Evolutionary conservation across 2,329 filamentous ascomycete species (phyloP).

Genomic region (Nigrospora oryzae): DNA sequence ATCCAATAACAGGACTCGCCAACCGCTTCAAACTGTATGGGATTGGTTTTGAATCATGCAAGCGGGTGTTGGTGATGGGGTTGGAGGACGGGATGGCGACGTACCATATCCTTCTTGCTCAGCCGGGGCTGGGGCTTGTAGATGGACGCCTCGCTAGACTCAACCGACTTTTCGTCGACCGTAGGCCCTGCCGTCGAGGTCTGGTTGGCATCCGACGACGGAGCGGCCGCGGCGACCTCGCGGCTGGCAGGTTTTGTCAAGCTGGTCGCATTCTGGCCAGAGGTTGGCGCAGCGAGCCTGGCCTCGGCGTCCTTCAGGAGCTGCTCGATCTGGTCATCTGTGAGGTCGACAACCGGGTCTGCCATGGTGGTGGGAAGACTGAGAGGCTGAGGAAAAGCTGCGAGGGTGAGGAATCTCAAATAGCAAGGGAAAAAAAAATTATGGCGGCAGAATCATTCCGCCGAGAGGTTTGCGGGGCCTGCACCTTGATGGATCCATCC

Average conservation of each 20-base stretch:
- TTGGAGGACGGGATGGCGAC: constrained; percentile 5
- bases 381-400: too few relatives aligned
- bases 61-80: constrained; percentile 9
- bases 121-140: constrained; percentile 16
- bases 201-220: not conserved
- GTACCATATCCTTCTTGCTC: constrained; percentile 21
- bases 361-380: constrained; percentile 10
- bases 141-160: constrained; percentile 14
- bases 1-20: constrained; percentile 69
- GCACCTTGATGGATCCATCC: too few relatives aligned
- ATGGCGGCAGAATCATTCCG: too few relatives aligned
- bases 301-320: constrained; percentile 56
- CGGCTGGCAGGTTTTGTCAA: constrained; percentile 19
- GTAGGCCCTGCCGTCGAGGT: not conserved
- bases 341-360: constrained; percentile 34
- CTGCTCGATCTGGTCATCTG: constrained; percentile 54
- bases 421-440: too few relatives aligned
- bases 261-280: constrained; percentile 13
- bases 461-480: too few relatives aligned
- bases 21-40: constrained; percentile 68
- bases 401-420: too few relatives aligned
- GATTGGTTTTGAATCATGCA: constrained; percentile 69
- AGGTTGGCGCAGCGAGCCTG: constrained; percentile 32
- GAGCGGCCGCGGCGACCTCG: constrained; percentile 8
- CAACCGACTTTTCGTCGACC: constrained; percentile 3